These are phyloP conservation scores for Pouteria campechiana DNA, from an alignment of 179 eudicot genomes.

Conservation along the genomic window DNA sequence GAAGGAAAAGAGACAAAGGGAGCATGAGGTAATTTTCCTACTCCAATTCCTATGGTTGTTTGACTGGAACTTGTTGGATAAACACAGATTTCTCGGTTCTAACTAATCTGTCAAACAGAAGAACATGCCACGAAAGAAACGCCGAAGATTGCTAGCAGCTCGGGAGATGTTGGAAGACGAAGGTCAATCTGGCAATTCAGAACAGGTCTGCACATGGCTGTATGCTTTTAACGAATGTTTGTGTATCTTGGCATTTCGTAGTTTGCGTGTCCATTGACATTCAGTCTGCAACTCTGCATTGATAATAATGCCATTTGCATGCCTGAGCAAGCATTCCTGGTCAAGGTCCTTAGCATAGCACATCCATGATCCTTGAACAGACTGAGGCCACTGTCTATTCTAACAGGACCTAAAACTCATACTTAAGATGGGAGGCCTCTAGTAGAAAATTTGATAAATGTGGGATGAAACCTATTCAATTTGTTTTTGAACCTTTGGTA, in stretches of 20 bases:
- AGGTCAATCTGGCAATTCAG: not conserved
- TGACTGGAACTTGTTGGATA: too few relatives aligned
- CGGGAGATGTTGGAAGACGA: slow-evolving; percentile 91
- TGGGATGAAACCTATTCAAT: too few relatives aligned
- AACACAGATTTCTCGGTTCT: not conserved
- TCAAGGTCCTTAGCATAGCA: not conserved
- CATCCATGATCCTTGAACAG: too few relatives aligned
- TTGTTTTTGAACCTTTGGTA: too few relatives aligned
- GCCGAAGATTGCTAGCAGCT: slow-evolving; percentile 89
- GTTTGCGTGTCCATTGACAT: not conserved
- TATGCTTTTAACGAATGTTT: not conserved
- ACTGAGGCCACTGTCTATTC: too few relatives aligned
- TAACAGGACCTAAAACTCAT: too few relatives aligned
- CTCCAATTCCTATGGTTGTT: not conserved
- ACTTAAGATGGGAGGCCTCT: too few relatives aligned
- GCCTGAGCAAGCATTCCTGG: too few relatives aligned
- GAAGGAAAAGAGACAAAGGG: slow-evolving; percentile 93
- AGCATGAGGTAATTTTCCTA: slow-evolving; percentile 57
- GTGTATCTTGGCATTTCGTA: not conserved
- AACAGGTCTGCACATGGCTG: too few relatives aligned
- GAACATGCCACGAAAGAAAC: slow-evolving; percentile 78
- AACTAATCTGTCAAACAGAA: slow-evolving; percentile 32
- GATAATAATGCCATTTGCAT: too few relatives aligned
- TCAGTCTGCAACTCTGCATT: not conserved
- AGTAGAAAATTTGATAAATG: too few relatives aligned